Percentiles rank a stretch among this genome's conserved stretches.
phyloP scores from a whole-genome alignment of 169 alveolate genomes.

The Plasmodium blacklocki region DNA sequence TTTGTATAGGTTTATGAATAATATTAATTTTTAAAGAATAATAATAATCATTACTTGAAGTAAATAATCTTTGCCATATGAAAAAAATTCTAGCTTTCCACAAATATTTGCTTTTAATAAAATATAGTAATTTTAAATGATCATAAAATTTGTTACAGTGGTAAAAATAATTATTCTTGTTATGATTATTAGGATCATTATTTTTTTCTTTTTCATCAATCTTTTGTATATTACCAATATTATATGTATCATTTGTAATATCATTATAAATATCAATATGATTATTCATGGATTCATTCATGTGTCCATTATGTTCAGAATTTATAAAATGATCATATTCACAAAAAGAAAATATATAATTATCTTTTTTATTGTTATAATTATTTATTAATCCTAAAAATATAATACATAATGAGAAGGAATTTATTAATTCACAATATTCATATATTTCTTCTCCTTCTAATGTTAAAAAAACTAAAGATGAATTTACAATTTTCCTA shows the following conservation, averaged over 20 bases:
- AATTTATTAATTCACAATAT: slow-evolving; percentile 29
- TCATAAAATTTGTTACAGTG: background rate
- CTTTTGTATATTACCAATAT: background rate
- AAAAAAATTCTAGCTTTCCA: slow-evolving; percentile 73
- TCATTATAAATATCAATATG: background rate
- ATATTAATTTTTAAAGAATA: slow-evolving; percentile 46
- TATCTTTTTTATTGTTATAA: background rate
- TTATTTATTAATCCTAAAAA: slow-evolving; percentile 50
- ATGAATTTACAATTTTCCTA: slow-evolving; percentile 25
- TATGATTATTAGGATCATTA: too few relatives aligned
- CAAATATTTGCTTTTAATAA: slow-evolving; percentile 65
- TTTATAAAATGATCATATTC: slow-evolving; percentile 22
- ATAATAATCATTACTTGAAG: slow-evolving; percentile 23
- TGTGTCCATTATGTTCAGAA: background rate
- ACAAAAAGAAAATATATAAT: background rate
- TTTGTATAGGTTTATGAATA: slow-evolving; percentile 37
- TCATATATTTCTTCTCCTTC: slow-evolving; percentile 70
- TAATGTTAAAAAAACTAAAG: slow-evolving; percentile 47
- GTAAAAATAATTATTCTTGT: too few relatives aligned
- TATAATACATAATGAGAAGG: slow-evolving; percentile 37
- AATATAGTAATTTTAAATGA: slow-evolving; percentile 13
- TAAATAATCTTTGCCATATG: slow-evolving; percentile 74
- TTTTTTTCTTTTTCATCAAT: slow-evolving; percentile 10
- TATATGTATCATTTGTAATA: background rate
- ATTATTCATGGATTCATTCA: background rate